phyloP scores from a whole-genome alignment of 192 early-diverging fungal genomes.

The Coemansia sp. region DNA sequence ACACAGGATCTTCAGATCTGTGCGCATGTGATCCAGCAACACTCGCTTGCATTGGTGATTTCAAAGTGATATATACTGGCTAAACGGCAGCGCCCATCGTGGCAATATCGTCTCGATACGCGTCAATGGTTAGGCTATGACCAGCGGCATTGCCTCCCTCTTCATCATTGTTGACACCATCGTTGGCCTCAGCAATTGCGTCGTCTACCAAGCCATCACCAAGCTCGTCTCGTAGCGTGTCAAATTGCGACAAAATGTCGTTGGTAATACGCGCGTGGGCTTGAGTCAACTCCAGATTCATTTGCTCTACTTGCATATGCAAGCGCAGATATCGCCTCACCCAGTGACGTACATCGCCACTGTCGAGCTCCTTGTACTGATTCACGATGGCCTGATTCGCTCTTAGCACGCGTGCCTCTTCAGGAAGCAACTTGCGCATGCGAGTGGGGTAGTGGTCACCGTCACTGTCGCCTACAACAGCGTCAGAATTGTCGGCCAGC shows the following conservation, averaged over 20 bases:
- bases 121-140: slow-evolving; percentile 17
- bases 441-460: slow-evolving; percentile 23
- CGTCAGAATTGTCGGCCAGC: slow-evolving; percentile 41
- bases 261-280: slow-evolving; percentile 19
- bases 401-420: slow-evolving; percentile 32
- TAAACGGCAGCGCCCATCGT: background rate
- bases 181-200: background rate
- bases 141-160: background rate
- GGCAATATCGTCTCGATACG: slow-evolving; percentile 19
- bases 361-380: slow-evolving; percentile 26
- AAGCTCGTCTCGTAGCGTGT: slow-evolving; percentile 18
- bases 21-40: background rate
- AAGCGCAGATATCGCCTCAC: slow-evolving; percentile 31
- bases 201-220: slow-evolving; percentile 28
- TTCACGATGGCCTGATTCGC: slow-evolving; percentile 21
- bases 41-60: background rate
- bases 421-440: slow-evolving; percentile 31
- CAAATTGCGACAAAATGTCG: slow-evolving; percentile 13
- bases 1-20: background rate
- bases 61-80: background rate
- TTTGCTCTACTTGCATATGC: slow-evolving; percentile 18
- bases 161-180: background rate
- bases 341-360: slow-evolving; percentile 28
- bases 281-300: slow-evolving; percentile 9
- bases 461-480: slow-evolving; percentile 2